Percentiles rank a stretch among this genome's conserved stretches.
Conservation (phyloP, 176 grass and related monocot genomes). For the Miscanthus lutarioriparius region DNA sequence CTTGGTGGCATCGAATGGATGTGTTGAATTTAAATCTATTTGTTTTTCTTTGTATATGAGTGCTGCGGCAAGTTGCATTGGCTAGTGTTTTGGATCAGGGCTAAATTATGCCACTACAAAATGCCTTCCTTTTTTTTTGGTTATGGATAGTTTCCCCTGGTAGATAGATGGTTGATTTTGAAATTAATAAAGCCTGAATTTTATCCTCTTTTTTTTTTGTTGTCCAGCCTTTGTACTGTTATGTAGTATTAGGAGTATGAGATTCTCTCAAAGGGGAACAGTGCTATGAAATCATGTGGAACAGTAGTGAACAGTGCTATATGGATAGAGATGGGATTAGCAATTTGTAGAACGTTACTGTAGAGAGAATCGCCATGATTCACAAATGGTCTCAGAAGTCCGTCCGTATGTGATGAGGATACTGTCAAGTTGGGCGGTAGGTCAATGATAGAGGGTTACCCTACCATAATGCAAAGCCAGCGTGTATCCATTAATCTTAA, state of each 20-base stretch:
- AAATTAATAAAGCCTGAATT: background rate
- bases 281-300: background rate
- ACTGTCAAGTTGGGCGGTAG: slow-evolving; percentile 37
- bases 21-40: background rate
- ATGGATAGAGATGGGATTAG: slow-evolving; percentile 10
- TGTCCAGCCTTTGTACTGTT: background rate
- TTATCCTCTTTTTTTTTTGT: background rate
- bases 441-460: slow-evolving; percentile 42
- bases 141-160: background rate
- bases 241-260: background rate
- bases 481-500: slow-evolving; percentile 37
- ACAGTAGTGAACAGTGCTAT: background rate
- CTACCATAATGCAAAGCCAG: slow-evolving; percentile 48
- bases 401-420: slow-evolving; percentile 21
- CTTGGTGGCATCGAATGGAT: slow-evolving; percentile 28
- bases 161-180: background rate
- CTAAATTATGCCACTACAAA: background rate
- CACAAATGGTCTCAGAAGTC: background rate
- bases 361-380: background rate
- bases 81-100: background rate
- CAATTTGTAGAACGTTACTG: background rate
- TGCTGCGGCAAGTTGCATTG: background rate
- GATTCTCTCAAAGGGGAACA: background rate
- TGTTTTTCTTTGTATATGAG: background rate
- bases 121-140: background rate